Conservation (phyloP, 1,284 basidiomycete genomes). For the Singerocomus rubriflavus region DNA sequence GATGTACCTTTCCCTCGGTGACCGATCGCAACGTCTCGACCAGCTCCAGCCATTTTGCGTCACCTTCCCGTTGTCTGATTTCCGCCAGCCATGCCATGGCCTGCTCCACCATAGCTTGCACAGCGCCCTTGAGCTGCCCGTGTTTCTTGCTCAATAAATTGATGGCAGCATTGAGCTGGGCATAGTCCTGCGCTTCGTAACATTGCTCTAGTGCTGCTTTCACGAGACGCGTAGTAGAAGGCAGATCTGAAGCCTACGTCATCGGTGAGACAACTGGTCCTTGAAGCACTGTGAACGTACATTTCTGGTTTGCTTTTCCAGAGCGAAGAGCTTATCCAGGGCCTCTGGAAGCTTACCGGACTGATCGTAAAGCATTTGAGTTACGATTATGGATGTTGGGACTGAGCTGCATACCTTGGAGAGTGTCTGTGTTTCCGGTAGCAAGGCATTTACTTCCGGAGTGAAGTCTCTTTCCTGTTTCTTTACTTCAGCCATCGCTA, state of each 20-base stretch:
- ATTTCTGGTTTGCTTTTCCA: conserved; percentile 98
- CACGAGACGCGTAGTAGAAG: conserved; percentile 86
- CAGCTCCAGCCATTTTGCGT: conserved; percentile 80
- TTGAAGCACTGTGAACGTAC: conserved; percentile 43
- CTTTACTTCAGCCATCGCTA: conserved; percentile 70
- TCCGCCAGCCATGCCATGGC: conserved; percentile 79
- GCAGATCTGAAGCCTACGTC: conserved; percentile 83
- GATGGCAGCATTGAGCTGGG: conserved; percentile 72
- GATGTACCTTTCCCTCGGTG: conserved; percentile 89
- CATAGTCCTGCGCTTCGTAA: conserved; percentile 70
- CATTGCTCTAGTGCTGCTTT: conserved; percentile 70
- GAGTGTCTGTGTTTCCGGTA: conserved; percentile 54
- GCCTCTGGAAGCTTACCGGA: conserved; percentile 80
- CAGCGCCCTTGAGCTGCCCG: conserved; percentile 90
- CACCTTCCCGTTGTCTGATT: conserved; percentile 64
- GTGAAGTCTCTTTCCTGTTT: conserved; percentile 79
- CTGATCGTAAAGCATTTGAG: conserved; percentile 35
- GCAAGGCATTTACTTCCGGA: conserved; percentile 60
- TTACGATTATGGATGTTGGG: not conserved
- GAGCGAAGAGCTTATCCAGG: conserved; percentile 82
- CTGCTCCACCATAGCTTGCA: conserved; percentile 89
- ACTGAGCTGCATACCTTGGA: conserved; percentile 45
- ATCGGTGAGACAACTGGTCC: conserved; percentile 11
- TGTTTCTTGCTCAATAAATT: conserved; percentile 90
- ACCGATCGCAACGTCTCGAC: conserved; percentile 88